Conservation (phyloP, 163 green algal species). For the Scenedesmus sp. region DNA sequence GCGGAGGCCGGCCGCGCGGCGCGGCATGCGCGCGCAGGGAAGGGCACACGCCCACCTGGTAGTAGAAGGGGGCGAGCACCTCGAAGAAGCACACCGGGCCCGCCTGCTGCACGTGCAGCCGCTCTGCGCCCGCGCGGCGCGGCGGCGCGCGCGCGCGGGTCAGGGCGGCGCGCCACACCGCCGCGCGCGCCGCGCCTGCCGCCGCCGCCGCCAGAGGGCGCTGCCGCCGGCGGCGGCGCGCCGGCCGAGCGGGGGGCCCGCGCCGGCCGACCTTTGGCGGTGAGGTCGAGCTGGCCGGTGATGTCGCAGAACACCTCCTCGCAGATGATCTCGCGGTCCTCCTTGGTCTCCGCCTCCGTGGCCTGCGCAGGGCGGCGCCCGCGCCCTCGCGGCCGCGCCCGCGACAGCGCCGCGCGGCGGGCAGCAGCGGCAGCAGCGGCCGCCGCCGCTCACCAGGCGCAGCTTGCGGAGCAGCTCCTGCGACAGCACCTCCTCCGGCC, state of each 20-base stretch:
- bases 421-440: neutral
- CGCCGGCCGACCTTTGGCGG: constrained; percentile 48
- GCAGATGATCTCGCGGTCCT: constrained; percentile 85
- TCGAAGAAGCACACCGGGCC: constrained; percentile 55
- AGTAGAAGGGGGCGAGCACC: constrained; percentile 77
- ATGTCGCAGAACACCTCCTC: constrained; percentile 88
- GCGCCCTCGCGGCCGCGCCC: neutral
- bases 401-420: neutral
- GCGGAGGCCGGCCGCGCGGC: too few species aligned
- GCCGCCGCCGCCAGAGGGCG: too few species aligned
- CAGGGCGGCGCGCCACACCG: too few species aligned
- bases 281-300: constrained; percentile 73
- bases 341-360: constrained; percentile 72
- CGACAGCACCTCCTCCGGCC: constrained; percentile 37
- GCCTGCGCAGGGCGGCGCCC: constrained; percentile 53
- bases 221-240: neutral
- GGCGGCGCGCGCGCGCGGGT: too few species aligned
- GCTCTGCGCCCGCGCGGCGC: too few species aligned
- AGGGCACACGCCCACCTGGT: constrained; percentile 46
- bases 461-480: constrained; percentile 47
- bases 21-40: too few species aligned
- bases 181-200: too few species aligned
- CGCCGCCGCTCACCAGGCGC: constrained; percentile 10
- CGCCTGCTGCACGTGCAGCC: neutral
- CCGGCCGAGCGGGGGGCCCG: neutral